Base-by-base conservation (phyloP, 768 basidiomycete species). In the Crassisporium funariophilum region DNA sequence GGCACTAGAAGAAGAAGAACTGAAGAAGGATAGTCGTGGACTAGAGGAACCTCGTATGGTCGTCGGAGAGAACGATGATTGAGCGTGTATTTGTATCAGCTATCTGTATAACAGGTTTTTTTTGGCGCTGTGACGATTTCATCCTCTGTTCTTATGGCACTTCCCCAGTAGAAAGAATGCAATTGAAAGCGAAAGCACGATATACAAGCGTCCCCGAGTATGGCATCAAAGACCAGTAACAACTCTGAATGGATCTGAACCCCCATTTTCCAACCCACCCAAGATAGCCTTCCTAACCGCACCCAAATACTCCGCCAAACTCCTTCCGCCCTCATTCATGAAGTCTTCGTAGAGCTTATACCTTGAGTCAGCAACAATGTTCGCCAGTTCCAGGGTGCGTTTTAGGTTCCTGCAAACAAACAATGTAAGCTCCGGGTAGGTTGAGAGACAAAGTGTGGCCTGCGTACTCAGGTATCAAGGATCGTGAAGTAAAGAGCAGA, bases 331-430 rank as follows among this genome's bases (percentile, higher is more conserved):
- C 36, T 77, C 73, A 39, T 73, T 74, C 19, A 86, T 72, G 65
- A 95, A 97, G 63, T 92, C 92, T 53, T 89, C 82, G 58, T 94
- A 93, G 11, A 97, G 67, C 55, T 82, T 82, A 67, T 90, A 88
- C 35, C 89, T 79, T 49, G 91, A 91, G 63, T 94, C 91, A 0
- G 92, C 93, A 5, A 98, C 85, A 23, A 89, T 72, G 54, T 89
- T 92, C n/a, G 82, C 83, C 4, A 98, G 75, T 35, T 86, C 73
- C 49, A 98, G 66, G 0, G 86, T 83, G 7, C 78, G 78, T 54
- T 87, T 83, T 21, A 95, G 70, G 64, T 91, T 88, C 44, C 93
- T 95, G 11, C 11, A 35, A 16, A 12, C 39, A 23, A 40, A 41
- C 21, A 33, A 13, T 13, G 9, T 24, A 19, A 42, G 9, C 19